Evolutionary conservation across 768 basidiomycete genomes (phyloP).

Genomic region (Phaeotremella fagi): DNA sequence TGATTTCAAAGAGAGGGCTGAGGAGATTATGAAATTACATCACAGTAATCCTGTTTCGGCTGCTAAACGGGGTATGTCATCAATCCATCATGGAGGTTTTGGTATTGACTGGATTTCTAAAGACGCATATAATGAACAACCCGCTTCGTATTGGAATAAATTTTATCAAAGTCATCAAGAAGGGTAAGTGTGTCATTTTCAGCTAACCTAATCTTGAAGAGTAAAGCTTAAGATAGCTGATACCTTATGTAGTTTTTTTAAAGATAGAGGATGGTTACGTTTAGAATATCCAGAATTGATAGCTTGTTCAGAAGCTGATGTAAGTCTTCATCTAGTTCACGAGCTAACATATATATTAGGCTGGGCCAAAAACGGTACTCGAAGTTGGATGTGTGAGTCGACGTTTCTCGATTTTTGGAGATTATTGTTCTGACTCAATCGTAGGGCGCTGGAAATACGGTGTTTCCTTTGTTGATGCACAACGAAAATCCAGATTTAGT

Average conservation of each 20-base stretch:
- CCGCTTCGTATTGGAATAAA: constrained; percentile 65
- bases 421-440: too few relatives aligned
- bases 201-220: not conserved
- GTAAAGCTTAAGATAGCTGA: too few relatives aligned
- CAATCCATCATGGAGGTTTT: constrained; percentile 16
- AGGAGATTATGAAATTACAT: constrained; percentile 66
- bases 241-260: constrained; percentile 70
- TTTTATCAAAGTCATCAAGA: constrained; percentile 76
- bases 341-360: constrained; percentile 54
- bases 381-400: constrained; percentile 82
- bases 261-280: constrained; percentile 89
- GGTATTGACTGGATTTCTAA: not conserved
- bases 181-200: constrained; percentile 16
- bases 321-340: constrained; percentile 43
- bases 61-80: constrained; percentile 64
- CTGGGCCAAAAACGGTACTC: constrained; percentile 68
- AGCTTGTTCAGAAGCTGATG: constrained; percentile 62
- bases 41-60: constrained; percentile 66
- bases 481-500: constrained; percentile 74
- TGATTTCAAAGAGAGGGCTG: constrained; percentile 72
- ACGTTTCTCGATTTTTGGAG: too few relatives aligned
- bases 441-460: constrained; percentile 87
- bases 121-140: constrained; percentile 45
- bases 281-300: constrained; percentile 92
- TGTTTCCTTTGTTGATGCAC: constrained; percentile 77